phyloP scores from a whole-genome alignment of 352 stramenopile genomes.

The Globisporangium heterothallicum region DNA sequence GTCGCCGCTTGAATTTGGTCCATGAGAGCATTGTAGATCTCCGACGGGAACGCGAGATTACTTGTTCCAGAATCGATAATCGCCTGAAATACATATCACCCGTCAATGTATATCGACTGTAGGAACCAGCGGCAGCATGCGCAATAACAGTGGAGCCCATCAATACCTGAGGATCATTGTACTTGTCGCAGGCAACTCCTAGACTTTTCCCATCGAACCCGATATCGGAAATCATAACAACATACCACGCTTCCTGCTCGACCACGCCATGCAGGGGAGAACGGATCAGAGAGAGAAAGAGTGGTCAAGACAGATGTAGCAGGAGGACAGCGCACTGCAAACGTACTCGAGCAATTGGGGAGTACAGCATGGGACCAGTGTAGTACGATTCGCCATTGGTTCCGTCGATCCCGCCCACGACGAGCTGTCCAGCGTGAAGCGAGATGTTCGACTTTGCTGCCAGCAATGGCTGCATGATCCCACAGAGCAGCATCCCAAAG shows the following conservation, averaged over 20 bases:
- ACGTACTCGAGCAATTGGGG: slow-evolving; percentile 54
- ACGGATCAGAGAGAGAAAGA: no score
- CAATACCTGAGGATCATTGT: slow-evolving; percentile 61
- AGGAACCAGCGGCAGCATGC: no score
- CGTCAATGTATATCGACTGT: neutral
- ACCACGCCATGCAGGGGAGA: no score
- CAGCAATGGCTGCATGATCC: slow-evolving; percentile 69
- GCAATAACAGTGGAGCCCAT: no score
- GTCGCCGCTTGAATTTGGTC: slow-evolving; percentile 54
- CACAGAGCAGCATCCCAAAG: slow-evolving; percentile 75
- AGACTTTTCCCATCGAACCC: slow-evolving; percentile 58
- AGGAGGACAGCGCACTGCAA: no score
- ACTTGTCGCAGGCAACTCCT: slow-evolving; percentile 50
- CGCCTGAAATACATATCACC: slow-evolving; percentile 24
- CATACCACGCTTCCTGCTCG: slow-evolving; percentile 71
- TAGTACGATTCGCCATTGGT: slow-evolving; percentile 54
- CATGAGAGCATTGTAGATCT: slow-evolving; percentile 77
- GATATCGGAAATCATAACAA: slow-evolving; percentile 71
- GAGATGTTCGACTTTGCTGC: slow-evolving; percentile 35
- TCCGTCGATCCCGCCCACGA: slow-evolving; percentile 61
- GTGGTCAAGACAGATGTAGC: no score
- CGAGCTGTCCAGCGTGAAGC: slow-evolving; percentile 50
- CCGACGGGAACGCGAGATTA: slow-evolving; percentile 71
- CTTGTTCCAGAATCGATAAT: slow-evolving; percentile 82
- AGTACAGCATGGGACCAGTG: slow-evolving; percentile 67